Percentiles rank a stretch among this genome's conserved stretches.
These are phyloP conservation scores for Bullera alba DNA, from an alignment of 768 basidiomycete species.

Conservation along the genomic window DNA sequence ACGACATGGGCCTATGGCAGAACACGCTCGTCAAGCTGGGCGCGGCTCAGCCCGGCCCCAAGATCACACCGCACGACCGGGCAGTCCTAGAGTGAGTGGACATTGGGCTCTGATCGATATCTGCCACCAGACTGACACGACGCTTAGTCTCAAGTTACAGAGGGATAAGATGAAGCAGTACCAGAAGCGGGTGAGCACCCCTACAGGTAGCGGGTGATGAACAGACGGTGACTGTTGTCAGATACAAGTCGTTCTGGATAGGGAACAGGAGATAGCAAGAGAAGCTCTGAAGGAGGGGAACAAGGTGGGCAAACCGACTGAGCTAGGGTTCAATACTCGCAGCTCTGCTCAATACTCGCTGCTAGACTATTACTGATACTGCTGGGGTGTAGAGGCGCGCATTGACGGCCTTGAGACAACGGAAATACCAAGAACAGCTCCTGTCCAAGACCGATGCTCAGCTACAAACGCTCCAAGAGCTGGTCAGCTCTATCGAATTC, in stretches of 20 bases:
- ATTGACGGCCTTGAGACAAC: constrained; percentile 72
- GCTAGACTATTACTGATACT: too few relatives aligned
- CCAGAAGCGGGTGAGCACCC: constrained; percentile 69
- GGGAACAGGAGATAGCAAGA: constrained; percentile 84
- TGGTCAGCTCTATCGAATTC: constrained; percentile 94
- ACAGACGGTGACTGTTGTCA: constrained; percentile 40
- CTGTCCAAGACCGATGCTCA: constrained; percentile 83
- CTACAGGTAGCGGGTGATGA: neutral
- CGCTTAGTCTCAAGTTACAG: constrained; percentile 78
- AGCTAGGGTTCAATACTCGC: neutral
- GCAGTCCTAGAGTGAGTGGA: constrained; percentile 95
- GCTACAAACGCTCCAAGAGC: constrained; percentile 76
- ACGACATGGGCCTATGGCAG: constrained; percentile 34
- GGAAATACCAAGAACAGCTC: constrained; percentile 89
- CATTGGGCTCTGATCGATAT: constrained; percentile 31
- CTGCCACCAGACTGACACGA: neutral
- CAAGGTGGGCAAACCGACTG: constrained; percentile 53
- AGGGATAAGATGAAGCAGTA: constrained; percentile 93
- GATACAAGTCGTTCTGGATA: constrained; percentile 79
- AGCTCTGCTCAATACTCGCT: too few relatives aligned
- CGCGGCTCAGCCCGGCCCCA: constrained; percentile 52
- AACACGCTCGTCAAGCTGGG: constrained; percentile 39
- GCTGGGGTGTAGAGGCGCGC: constrained; percentile 53
- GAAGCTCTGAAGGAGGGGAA: constrained; percentile 70
- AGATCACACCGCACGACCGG: constrained; percentile 85